phyloP scores from a whole-genome alignment of 202 grass and related monocot species.

The Tripidium arundinaceum region DNA sequence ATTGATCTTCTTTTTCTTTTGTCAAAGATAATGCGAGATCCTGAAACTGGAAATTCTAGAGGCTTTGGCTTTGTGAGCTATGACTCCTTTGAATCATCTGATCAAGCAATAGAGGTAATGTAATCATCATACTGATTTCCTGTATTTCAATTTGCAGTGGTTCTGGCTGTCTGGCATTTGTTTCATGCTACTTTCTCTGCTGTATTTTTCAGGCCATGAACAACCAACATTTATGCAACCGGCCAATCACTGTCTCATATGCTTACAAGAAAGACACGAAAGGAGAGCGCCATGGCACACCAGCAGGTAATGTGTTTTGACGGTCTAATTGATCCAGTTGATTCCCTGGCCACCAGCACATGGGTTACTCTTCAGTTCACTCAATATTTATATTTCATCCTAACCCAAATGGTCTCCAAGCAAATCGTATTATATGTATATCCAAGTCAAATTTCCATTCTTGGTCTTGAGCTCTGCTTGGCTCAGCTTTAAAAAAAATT shows the following conservation, averaged over 20 bases:
- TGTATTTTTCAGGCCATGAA: constrained; percentile 80
- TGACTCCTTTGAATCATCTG: constrained; percentile 97
- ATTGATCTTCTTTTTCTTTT: constrained; percentile 10
- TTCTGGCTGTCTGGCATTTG: constrained; percentile 26
- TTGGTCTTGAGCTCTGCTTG: background rate
- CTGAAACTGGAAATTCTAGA: constrained; percentile 91
- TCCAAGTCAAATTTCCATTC: background rate
- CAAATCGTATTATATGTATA: background rate
- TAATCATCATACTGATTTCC: background rate
- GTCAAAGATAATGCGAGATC: constrained; percentile 91
- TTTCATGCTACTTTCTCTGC: constrained; percentile 13
- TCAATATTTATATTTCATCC: background rate
- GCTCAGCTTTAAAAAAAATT: background rate
- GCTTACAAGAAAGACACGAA: constrained; percentile 97
- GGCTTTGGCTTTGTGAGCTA: constrained; percentile 98
- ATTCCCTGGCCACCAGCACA: background rate
- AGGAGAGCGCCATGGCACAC: constrained; percentile 88
- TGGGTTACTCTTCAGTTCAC: background rate
- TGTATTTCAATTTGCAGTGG: constrained; percentile 8
- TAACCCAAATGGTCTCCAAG: background rate
- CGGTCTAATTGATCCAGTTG: background rate
- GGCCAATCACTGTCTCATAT: constrained; percentile 94
- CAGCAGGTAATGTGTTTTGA: constrained; percentile 51
- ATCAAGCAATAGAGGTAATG: constrained; percentile 92
- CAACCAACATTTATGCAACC: constrained; percentile 87